Evolutionary conservation across 257 asterid genomes (phyloP).

Genomic region (Gentiana straminea): DNA sequence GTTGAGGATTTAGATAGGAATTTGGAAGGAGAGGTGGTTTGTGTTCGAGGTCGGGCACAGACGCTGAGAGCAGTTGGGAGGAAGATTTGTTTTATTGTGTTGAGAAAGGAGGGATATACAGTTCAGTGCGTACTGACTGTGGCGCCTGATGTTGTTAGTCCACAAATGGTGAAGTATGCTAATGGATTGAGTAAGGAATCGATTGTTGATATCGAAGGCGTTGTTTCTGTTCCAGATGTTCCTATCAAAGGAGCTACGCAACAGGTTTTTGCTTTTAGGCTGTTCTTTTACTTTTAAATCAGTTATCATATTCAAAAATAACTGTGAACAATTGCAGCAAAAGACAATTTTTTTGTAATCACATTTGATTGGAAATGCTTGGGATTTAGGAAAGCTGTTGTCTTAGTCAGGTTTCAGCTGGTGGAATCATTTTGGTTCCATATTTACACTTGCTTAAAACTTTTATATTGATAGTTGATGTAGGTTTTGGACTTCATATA

Average conservation of each 20-base stretch:
- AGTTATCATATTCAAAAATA: no score
- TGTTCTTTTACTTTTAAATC: no score
- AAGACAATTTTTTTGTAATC: no score
- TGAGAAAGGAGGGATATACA: constrained; percentile 66
- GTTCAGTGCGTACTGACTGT: constrained; percentile 76
- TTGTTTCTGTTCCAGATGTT: constrained; percentile 48
- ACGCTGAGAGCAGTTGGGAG: constrained; percentile 59
- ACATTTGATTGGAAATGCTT: no score
- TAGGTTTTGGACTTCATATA: no score
- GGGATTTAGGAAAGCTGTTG: no score
- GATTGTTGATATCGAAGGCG: constrained; percentile 62
- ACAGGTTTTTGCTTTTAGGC: constrained; percentile 37
- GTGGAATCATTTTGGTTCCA: no score
- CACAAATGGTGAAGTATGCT: constrained; percentile 76
- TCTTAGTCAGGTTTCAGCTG: no score
- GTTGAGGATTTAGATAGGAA: constrained; percentile 29
- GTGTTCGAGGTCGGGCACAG: constrained; percentile 68
- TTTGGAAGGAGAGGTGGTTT: constrained; percentile 41
- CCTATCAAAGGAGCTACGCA: constrained; percentile 70
- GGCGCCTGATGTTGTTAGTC: constrained; percentile 50
- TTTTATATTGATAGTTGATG: no score
- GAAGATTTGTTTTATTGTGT: constrained; percentile 70
- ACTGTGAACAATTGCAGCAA: no score
- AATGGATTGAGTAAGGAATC: constrained; percentile 57
- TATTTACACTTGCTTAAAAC: no score